These are phyloP conservation scores for Termitomyces sp. DNA, from an alignment of 768 basidiomycete species.

Conservation along the genomic window DNA sequence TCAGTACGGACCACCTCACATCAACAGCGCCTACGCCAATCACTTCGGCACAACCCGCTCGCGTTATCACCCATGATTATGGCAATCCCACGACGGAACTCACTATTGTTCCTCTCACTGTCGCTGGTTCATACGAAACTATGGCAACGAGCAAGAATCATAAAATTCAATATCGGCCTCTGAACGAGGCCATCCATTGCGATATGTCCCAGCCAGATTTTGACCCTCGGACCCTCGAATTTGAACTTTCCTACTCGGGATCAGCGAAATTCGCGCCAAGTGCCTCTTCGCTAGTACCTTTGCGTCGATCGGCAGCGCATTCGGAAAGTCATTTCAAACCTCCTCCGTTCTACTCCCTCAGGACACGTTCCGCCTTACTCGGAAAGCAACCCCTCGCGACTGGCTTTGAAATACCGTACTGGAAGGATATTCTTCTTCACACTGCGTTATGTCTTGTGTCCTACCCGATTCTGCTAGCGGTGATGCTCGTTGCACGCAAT, in stretches of 20 bases:
- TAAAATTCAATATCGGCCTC: constrained; percentile 6
- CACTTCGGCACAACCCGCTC: neutral
- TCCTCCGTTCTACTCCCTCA: constrained; percentile 9
- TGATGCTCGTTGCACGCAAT: constrained; percentile 22
- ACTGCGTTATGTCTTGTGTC: constrained; percentile 23
- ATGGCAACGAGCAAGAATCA: constrained; percentile 1
- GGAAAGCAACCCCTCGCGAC: constrained; percentile 22
- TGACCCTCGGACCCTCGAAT: constrained; percentile 2
- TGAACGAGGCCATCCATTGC: constrained; percentile 5
- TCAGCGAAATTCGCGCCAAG: neutral
- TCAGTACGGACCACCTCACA: neutral
- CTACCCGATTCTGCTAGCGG: constrained; percentile 27
- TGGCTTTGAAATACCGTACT: constrained; percentile 28
- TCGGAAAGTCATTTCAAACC: constrained; percentile 5
- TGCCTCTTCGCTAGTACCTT: neutral
- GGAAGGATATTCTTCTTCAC: constrained; percentile 24
- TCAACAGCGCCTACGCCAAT: neutral
- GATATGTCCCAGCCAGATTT: constrained; percentile 10
- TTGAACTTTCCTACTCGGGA: neutral
- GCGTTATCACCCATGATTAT: neutral
- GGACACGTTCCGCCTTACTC: constrained; percentile 2
- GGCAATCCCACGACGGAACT: neutral
- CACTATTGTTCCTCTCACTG: neutral
- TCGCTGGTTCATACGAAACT: neutral
- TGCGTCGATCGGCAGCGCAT: constrained; percentile 2